Evolutionary conservation across 2,329 filamentous ascomycete species (phyloP), one percentile per base, ranked within the genome.

Genomic region (Aspergillus japonicus): DNA sequence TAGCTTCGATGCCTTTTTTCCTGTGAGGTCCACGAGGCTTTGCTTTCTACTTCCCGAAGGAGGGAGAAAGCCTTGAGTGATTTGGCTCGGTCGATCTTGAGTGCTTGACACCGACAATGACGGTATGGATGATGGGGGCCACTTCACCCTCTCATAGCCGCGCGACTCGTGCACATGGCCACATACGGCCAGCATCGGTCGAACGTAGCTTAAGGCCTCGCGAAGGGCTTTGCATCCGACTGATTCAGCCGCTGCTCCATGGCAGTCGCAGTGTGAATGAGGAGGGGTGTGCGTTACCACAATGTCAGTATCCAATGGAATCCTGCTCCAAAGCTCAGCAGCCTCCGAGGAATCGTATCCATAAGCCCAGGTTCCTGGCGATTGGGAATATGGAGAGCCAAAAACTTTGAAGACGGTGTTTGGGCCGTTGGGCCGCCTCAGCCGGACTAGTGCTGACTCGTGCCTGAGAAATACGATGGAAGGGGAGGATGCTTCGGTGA

Each of bases 101-200:
- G 19, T 33, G 29, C 16, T 44, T 24, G 50, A 33, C 42, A 29
- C 42, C 50, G 33, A 51, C 33, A 39, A 23, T 42, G 26, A 42
- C 33, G 39, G 29, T 12, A 19, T 48, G 12, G 56, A 35, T 26
- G 58, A 39, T 39, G 56, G 35, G 50, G 44, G 42, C 84, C 84
- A 87, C 48, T 70, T 70, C 29, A 86, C 75, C 31, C 81, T 74
- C 66, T 83, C 77, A 52, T 79, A 83, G 31, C 84, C 84, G 68
- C 84, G 74, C 47, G 78, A 81, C 67, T 83, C 80, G 72, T 87
- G 84, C 42, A 85, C 81, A 74, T 87, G 84, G n/a, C 85, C 85
- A 68, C 81, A 87, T 56, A 87, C 73, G 62, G 78, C 78, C 61
- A 87, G 70, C 63, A 73, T 69, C 26, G 85, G 85, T 56, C 80